Conservation (phyloP, 371 early-diverging fungal genomes). For the Coemansia sp. region DNA sequence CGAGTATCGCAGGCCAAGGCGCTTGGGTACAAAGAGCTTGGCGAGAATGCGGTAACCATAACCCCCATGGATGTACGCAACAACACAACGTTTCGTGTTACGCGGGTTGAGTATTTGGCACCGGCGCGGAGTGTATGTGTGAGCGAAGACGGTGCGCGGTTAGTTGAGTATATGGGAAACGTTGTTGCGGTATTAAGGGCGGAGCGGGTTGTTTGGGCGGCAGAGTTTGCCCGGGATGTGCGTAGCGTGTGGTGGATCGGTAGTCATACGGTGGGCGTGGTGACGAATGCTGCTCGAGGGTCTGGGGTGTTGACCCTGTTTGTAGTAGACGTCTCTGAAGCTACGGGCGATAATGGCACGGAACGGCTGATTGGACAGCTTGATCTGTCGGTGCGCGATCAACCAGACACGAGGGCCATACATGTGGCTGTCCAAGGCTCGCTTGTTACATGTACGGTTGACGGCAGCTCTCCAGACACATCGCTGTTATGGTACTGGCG, state of each 20-base stretch:
- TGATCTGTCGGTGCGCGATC: neutral
- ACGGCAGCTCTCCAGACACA: neutral
- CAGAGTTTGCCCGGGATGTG: constrained; percentile 9
- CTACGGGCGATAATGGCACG: neutral
- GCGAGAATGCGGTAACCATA: neutral
- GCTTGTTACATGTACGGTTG: constrained; percentile 10
- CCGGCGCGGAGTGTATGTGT: neutral
- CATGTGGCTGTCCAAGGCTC: constrained; percentile 9
- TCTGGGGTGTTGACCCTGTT: constrained; percentile 3
- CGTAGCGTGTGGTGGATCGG: constrained; percentile 35
- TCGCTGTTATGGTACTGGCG: constrained; percentile 20
- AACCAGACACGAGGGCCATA: neutral
- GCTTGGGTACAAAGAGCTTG: neutral
- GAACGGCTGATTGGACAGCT: neutral
- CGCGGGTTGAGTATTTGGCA: neutral
- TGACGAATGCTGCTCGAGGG: neutral
- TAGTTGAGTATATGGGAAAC: constrained; percentile 11
- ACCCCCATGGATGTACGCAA: neutral
- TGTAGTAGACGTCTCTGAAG: constrained; percentile 1
- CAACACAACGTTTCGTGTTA: neutral
- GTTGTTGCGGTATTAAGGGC: constrained; percentile 7
- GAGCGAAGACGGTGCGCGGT: neutral
- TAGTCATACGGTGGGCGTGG: constrained; percentile 15
- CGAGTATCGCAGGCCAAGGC: neutral
- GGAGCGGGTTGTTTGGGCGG: constrained; percentile 5